Conservation (phyloP, 352 stramenopile genomes). For the Globisporangium lucens region DNA sequence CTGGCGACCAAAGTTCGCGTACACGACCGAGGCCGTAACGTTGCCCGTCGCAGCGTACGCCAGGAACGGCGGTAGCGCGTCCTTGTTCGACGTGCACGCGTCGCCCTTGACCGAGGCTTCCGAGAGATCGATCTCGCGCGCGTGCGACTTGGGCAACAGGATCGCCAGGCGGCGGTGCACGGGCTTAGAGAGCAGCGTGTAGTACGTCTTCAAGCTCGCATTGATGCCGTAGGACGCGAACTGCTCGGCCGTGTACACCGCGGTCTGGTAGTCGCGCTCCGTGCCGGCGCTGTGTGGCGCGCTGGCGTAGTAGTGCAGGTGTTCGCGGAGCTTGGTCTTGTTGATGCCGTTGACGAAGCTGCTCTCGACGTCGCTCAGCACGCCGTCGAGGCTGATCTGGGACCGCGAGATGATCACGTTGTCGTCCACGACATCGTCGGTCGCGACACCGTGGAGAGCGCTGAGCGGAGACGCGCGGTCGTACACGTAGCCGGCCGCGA, state of each 20-base stretch:
- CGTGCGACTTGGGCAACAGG: constrained; percentile 28
- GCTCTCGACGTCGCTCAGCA: constrained; percentile 8
- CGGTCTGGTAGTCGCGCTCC: constrained; percentile 56
- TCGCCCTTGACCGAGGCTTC: constrained; percentile 58
- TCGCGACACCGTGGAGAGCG: background rate
- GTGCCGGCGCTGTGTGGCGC: constrained; percentile 45
- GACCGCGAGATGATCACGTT: constrained; percentile 1
- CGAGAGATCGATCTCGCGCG: constrained; percentile 51
- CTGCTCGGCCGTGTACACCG: constrained; percentile 51
- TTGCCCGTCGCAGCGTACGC: constrained; percentile 80
- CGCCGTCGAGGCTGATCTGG: background rate
- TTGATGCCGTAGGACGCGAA: constrained; percentile 66
- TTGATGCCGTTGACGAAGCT: constrained; percentile 10
- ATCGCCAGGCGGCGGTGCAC: constrained; percentile 43
- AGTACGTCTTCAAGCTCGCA: constrained; percentile 58
- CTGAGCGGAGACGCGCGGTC: background rate
- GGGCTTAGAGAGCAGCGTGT: constrained; percentile 68
- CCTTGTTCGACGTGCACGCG: constrained; percentile 50
- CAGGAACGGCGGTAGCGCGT: constrained; percentile 72
- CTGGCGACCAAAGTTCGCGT: constrained; percentile 83
- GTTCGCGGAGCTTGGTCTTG: constrained; percentile 9
- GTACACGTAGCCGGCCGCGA: constrained; percentile 9
- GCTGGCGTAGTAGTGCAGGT: constrained; percentile 17
- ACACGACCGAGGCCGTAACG: constrained; percentile 70
- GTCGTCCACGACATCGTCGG: background rate